These are phyloP conservation scores for Pseudozyma tsukubaensis DNA, from an alignment of 1,284 basidiomycete genomes.

Conservation along the genomic window DNA sequence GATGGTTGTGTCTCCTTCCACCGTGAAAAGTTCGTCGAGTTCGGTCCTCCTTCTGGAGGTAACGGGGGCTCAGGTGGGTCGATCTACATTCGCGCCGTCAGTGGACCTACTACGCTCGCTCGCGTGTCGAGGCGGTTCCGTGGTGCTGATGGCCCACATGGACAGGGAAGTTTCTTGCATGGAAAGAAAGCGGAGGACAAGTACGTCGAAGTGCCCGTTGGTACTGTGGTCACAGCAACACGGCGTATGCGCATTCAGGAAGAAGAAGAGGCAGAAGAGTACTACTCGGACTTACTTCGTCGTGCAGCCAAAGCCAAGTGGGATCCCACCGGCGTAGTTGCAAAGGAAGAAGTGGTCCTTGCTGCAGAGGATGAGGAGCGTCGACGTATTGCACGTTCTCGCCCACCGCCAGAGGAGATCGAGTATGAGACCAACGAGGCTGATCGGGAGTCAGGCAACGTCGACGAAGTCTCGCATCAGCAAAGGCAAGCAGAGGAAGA, in stretches of 20 bases:
- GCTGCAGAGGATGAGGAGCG: slow-evolving; percentile 31
- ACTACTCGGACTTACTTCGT: slow-evolving; percentile 49
- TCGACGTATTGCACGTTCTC: slow-evolving; percentile 8
- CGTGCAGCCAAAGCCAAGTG: slow-evolving; percentile 42
- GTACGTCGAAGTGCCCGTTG: slow-evolving; percentile 64
- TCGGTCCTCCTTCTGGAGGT: slow-evolving; percentile 66
- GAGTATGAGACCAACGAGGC: slow-evolving; percentile 13
- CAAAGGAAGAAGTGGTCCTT: slow-evolving; percentile 41
- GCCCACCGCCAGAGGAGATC: slow-evolving; percentile 24
- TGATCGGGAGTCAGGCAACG: neutral
- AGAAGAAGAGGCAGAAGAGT: slow-evolving; percentile 47
- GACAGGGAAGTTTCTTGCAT: slow-evolving; percentile 61
- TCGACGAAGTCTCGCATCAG: neutral
- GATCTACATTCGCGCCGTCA: slow-evolving; percentile 60
- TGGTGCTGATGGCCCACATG: slow-evolving; percentile 61
- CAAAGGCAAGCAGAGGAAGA: slow-evolving; percentile 21
- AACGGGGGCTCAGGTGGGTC: slow-evolving; percentile 63
- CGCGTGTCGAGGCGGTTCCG: slow-evolving; percentile 52
- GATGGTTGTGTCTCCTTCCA: slow-evolving; percentile 68
- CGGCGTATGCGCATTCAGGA: slow-evolving; percentile 40
- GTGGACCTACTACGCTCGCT: slow-evolving; percentile 56
- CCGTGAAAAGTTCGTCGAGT: slow-evolving; percentile 66
- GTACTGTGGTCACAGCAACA: slow-evolving; percentile 63
- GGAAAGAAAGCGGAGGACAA: slow-evolving; percentile 56
- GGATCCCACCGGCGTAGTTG: slow-evolving; percentile 41